Evolutionary conservation across 495 filamentous ascomycete species (phyloP), one percentile per base, ranked within the genome.

Genomic region (Viridothelium virens): DNA sequence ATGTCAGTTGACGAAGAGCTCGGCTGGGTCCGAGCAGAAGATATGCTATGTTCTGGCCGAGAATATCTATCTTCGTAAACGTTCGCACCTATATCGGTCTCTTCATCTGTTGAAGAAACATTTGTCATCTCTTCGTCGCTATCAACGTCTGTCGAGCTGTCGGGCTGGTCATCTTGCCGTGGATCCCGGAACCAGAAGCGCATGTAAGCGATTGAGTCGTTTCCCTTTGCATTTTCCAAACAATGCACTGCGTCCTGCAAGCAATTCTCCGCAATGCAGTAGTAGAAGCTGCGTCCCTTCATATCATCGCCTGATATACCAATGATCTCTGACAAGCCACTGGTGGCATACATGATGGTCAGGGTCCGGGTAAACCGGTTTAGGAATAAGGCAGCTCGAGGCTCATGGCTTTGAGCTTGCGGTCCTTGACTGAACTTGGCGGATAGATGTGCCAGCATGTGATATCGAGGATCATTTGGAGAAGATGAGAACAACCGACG

Each of bases 161-260:
- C 68, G 14, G 37, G 74, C 70, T 64, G 71, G 69, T 82, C 81
- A 61, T 80, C 78, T 63, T 78, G 75, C 64, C 82, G 80, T 37
- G 91, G 91, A 75, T 95, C 88, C 41, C 89, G 83, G 74, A 87
- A 92, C 82, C 85, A 90, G 72, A 96, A 96, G n/a, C 91, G 88
- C 63, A 96, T 80, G 70, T 96, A 96, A 14, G 91, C 91, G 70
- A 96, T 95, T 12, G 91, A 95, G 69, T 95, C 91, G 70, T 96
- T 95, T n/a, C 86, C 87, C 73, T 96, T 95, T 6, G 91, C 91
- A 69, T 86, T 87, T 73, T 95, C 91, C 53, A 96, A 76, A 69
- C 87, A 91, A 66, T 85, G 82, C 12, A 92, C 83, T 14, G 90
- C 91, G 69, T 92, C 88, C 14, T 81, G 77, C 33, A 92, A 76